Conservation (phyloP, 352 stramenopile species). For the Phytophthora nicotianae region DNA sequence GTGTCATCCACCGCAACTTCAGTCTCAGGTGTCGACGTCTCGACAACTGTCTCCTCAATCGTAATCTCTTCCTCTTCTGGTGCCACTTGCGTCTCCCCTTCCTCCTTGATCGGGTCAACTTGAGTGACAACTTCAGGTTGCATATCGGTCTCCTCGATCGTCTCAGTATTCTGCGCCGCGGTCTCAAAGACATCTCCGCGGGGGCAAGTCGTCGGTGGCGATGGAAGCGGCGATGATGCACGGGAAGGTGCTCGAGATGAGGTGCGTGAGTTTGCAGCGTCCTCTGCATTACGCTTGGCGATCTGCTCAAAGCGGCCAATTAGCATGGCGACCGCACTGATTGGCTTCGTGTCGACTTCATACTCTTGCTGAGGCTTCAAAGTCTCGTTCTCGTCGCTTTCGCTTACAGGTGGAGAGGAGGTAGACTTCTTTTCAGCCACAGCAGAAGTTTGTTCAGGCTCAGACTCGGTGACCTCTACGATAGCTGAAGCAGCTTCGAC, state of each 20-base stretch:
- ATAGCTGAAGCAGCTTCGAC: not conserved
- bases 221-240: conserved; percentile 15
- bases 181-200: conserved; percentile 20
- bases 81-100: conserved; percentile 3
- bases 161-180: conserved; percentile 19
- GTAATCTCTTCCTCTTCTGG: conserved; percentile 1
- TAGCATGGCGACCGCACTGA: conserved; percentile 31
- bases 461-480: not conserved
- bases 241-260: conserved; percentile 21
- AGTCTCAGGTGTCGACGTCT: not conserved
- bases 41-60: not conserved
- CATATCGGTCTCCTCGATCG: conserved; percentile 9
- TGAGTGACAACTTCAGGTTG: not conserved
- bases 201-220: conserved; percentile 6
- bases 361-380: conserved; percentile 5
- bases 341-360: conserved; percentile 34
- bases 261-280: conserved; percentile 18
- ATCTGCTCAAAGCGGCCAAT: conserved; percentile 41
- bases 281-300: conserved; percentile 21
- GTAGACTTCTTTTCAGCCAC: conserved; percentile 3
- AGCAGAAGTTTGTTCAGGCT: not conserved
- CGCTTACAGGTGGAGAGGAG: not conserved
- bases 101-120: conserved; percentile 9
- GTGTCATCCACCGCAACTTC: not conserved
- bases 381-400: not conserved